These are phyloP conservation scores for Cochlearia excelsa DNA, from an alignment of 345 rosid genomes.

Conservation along the genomic window DNA sequence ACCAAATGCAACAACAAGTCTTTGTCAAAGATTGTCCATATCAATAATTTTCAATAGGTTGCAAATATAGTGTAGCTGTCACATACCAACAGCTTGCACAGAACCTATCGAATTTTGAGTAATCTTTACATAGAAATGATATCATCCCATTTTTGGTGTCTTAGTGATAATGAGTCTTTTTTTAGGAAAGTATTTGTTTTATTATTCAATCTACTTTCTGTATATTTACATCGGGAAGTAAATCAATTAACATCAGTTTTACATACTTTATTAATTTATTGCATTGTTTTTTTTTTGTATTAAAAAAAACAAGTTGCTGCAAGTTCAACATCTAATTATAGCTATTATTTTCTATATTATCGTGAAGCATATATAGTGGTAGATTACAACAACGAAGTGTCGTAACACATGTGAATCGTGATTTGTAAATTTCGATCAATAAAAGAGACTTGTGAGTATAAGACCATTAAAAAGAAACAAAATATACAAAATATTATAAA, in stretches of 20 bases:
- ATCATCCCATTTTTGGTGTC: slow-evolving; percentile 38
- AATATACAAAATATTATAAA: too few species aligned
- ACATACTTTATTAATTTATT: slow-evolving; percentile 12
- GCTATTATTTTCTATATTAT: slow-evolving; percentile 12
- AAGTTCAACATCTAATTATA: slow-evolving; percentile 7
- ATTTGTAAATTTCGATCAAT: too few species aligned
- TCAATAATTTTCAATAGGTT: slow-evolving; percentile 39
- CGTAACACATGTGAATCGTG: slow-evolving; percentile 16
- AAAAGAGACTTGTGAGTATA: too few species aligned
- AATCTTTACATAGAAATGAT: slow-evolving; percentile 37
- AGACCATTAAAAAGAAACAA: too few species aligned
- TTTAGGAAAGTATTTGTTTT: slow-evolving; percentile 34
- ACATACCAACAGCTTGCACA: slow-evolving; percentile 37
- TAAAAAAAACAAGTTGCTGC: background rate
- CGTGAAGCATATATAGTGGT: slow-evolving; percentile 5
- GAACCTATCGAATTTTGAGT: slow-evolving; percentile 35
- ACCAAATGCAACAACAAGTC: slow-evolving; percentile 10
- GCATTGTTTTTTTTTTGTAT: background rate
- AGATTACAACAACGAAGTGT: slow-evolving; percentile 29
- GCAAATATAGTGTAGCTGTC: slow-evolving; percentile 40
- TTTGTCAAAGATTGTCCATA: slow-evolving; percentile 39
- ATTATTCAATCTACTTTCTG: slow-evolving; percentile 26
- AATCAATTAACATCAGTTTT: slow-evolving; percentile 15
- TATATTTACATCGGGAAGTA: slow-evolving; percentile 20
- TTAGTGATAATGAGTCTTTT: slow-evolving; percentile 40